These are phyloP conservation scores for Aspergillus quadrilineatus DNA, from an alignment of 2,329 filamentous ascomycete genomes.

Conservation along the genomic window DNA sequence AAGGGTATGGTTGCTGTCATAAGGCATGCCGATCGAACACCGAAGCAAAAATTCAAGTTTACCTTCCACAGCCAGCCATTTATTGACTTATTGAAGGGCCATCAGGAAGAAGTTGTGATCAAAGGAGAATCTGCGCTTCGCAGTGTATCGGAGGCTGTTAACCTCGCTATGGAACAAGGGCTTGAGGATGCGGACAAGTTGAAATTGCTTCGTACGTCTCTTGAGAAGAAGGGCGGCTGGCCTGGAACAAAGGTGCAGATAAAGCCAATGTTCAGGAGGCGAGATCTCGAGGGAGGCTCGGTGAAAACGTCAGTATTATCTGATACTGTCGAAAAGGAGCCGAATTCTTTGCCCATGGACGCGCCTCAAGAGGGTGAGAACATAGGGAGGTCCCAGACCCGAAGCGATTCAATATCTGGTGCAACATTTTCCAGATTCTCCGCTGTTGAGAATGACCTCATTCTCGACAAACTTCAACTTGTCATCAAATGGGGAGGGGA, in stretches of 20 bases:
- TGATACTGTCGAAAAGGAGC: conserved; percentile 21
- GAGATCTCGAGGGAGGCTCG: conserved; percentile 63
- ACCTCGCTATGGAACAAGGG: conserved; percentile 72
- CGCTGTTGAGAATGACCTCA: conserved; percentile 85
- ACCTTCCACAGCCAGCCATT: conserved; percentile 97
- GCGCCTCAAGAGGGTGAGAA: conserved; percentile 28
- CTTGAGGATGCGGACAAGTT: conserved; percentile 86
- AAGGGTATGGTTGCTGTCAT: conserved; percentile 98
- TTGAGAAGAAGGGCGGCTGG: conserved; percentile 91
- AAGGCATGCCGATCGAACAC: conserved; percentile 91
- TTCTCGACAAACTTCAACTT: conserved; percentile 92
- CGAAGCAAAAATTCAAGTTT: conserved; percentile 99
- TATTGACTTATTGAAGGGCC: conserved; percentile 88
- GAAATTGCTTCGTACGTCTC: conserved; percentile 76
- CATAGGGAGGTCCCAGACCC: conserved; percentile 53
- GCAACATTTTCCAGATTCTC: conserved; percentile 92
- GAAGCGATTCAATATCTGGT: conserved; percentile 83
- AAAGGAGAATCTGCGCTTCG: conserved; percentile 86
- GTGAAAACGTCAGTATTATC: conserved; percentile 24
- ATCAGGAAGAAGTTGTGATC: conserved; percentile 92
- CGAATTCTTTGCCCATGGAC: conserved; percentile 23
- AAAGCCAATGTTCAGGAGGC: conserved; percentile 97
- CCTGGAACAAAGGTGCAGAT: conserved; percentile 98
- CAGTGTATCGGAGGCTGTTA: conserved; percentile 86
- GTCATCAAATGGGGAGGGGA: conserved; percentile 99